Evolutionary conservation across 2,329 filamentous ascomycete genomes (phyloP), one percentile per base, ranked within the genome.

Genomic region (Elsinoe arachidis): DNA sequence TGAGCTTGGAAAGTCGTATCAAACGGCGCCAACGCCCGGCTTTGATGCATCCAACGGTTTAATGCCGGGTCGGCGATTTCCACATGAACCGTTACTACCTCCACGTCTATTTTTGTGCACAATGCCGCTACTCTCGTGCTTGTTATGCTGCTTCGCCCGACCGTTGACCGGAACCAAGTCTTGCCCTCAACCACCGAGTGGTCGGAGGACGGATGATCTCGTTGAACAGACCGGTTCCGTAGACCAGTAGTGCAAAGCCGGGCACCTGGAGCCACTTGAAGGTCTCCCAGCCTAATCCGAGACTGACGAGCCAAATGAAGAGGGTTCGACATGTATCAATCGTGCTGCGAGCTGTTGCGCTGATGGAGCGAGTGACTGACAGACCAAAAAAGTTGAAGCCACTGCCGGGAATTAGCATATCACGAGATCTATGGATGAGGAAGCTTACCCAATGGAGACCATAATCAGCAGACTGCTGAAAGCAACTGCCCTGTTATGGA

Each of bases 311-410:
- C 93, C 93, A 99, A 73, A 99, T 97, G 75, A 99, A 97, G 1
- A 99, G 81, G 0, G 93, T 99, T 39, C 92, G 85, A 78, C 91
- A 97, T 1, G 93, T 99, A 72, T 99, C 93, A 66, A 99, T 97
- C 33, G 92, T 97, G 33, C 90, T 95, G 60, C 93, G 84, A 1
- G 92, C 90, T 0, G 93, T 99, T 10, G 93, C 93, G 61, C 88
- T 95, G 63, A 99, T 90, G 61, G 75, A 85, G 60, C 89, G 84
- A 0, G 93, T 99, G 7, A 99, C 92, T 0, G 88, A 93, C 9
- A 99, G 81, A 6, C 93, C 93, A 72, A 99, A 99, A 78, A 95
- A 99, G 75, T 99, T 99, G 81, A 97, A 99, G 56, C 92, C 91
- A 62, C 90, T 95, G 61, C 33, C 10, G 44, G 5, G 2, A 37